These are phyloP conservation scores for Durusdinium trenchii DNA, from an alignment of 73 alveolate genomes.

Conservation along the genomic window DNA sequence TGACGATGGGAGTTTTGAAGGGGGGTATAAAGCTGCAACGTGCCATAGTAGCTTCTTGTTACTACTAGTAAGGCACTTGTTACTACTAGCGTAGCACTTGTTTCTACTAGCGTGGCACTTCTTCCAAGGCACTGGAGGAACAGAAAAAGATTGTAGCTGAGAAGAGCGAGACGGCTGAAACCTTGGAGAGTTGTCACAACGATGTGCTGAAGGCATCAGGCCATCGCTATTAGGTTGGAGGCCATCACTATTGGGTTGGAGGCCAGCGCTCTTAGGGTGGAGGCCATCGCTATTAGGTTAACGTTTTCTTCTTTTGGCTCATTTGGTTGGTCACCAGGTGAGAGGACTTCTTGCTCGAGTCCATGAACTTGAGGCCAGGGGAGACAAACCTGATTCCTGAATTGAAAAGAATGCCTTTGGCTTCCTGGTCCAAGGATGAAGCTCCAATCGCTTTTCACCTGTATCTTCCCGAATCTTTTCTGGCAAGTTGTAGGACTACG, in stretches of 20 bases:
- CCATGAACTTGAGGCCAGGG: conserved; percentile 26
- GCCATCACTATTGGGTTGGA: neutral
- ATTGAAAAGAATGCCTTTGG: too few species aligned
- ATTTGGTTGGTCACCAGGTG: neutral
- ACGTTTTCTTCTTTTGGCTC: neutral
- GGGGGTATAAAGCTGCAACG: too few species aligned
- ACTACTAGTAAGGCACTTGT: too few species aligned
- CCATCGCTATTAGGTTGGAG: neutral
- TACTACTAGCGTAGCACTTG: too few species aligned
- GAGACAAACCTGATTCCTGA: too few species aligned
- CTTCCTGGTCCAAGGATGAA: too few species aligned
- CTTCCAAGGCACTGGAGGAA: conserved; percentile 49
- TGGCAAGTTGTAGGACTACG: too few species aligned
- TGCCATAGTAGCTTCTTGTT: too few species aligned
- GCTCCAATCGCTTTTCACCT: too few species aligned
- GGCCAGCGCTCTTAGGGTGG: neutral
- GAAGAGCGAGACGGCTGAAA: conserved; percentile 30
- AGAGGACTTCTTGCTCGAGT: conserved; percentile 12
- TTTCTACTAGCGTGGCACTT: too few species aligned
- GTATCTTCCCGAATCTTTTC: too few species aligned
- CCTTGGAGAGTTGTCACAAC: neutral
- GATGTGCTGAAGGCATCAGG: neutral
- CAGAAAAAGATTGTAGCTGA: conserved; percentile 39
- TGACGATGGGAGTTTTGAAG: too few species aligned
- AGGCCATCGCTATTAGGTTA: neutral